Evolutionary conservation across 1,139 yeast genomes (phyloP).

Genomic region (Martiniozyma asiatica): DNA sequence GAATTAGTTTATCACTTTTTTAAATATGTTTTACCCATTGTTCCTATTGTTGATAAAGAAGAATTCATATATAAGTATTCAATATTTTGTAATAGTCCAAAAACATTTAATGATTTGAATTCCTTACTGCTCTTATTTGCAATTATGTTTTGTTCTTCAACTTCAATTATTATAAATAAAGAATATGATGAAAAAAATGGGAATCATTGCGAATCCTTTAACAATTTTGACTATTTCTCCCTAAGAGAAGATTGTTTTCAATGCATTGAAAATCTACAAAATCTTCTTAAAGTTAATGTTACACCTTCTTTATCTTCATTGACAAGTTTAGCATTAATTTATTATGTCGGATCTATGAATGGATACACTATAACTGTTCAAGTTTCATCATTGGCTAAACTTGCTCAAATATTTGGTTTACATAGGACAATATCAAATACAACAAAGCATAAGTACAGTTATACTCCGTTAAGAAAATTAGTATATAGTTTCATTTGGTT

Average conservation of each 20-base stretch:
- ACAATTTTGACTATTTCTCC: conserved; percentile 2
- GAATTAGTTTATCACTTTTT: conserved; percentile 12
- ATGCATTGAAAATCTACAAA: conserved; percentile 13
- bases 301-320: conserved; percentile 15
- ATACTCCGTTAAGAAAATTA: conserved; percentile 10
- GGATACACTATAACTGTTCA: conserved; percentile 8
- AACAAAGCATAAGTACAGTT: conserved; percentile 1
- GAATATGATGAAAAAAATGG: conserved; percentile 1
- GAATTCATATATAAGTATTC: conserved; percentile 12
- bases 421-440: conserved; percentile 10
- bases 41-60: conserved; percentile 14
- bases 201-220: not conserved
- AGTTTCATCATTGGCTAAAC: conserved; percentile 8
- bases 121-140: conserved; percentile 12
- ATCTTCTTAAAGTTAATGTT: conserved; percentile 8
- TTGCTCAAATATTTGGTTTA: conserved; percentile 13
- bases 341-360: conserved; percentile 14
- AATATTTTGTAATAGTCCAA: conserved; percentile 8
- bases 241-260: conserved; percentile 10
- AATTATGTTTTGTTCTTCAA: conserved; percentile 12
- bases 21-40: conserved; percentile 11
- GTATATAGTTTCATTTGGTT: conserved; percentile 14
- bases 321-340: conserved; percentile 11
- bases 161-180: conserved; percentile 10
- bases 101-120: conserved; percentile 8